Evolutionary conservation across 176 grass and related monocot species (phyloP), one percentile per base, ranked within the genome.

Genomic region (Cymbopogon citratus): DNA sequence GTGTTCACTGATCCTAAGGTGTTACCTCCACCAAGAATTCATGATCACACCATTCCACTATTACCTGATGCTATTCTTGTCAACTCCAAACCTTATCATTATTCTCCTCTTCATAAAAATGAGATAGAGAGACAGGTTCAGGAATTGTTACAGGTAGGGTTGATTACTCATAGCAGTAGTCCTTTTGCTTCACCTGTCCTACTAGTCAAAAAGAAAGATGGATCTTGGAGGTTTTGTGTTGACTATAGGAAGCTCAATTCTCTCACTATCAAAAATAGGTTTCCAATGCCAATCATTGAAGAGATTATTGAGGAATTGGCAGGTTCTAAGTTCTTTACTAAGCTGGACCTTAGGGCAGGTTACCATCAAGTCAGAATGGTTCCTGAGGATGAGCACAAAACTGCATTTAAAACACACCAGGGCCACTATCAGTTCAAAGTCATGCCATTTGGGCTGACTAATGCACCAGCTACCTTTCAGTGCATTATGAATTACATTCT

Each of bases 101-200:
- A 73, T 3, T 49, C 13, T 10, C 71, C 44, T 0, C 2, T 5
- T 0, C 25, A 51, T 0, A 73, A 73, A 1, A 1, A 0, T 4
- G 69, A 73, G 3, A 73, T 73, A 18, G 43, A 73, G 3, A 48
- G 1, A 1, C 24, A 73, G 0, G 26, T 73, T 0, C 2, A 49
- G 0, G 12, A 27, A 3, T 3, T 72, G 12, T 1, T 73, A 0
- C 13, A 3, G 0, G 6, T 0, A 0, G 69, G 43, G 0, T 2
- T 48, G 0, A 73, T 73, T 5, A 0, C 2, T 1, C 3, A 13
- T 0, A 49, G 70, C 1, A 1, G 2, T 0, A 73, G 43, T 5
- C 12, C 43, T 0, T 73, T 73, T 10, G 24, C 15, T 0, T 73
- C 16, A 0, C 51, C 19, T 0, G 16, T n/a, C 0, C 2, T 54